phyloP scores from a whole-genome alignment of 2,329 filamentous ascomycete species.

The Rugonectria rugulosa region DNA sequence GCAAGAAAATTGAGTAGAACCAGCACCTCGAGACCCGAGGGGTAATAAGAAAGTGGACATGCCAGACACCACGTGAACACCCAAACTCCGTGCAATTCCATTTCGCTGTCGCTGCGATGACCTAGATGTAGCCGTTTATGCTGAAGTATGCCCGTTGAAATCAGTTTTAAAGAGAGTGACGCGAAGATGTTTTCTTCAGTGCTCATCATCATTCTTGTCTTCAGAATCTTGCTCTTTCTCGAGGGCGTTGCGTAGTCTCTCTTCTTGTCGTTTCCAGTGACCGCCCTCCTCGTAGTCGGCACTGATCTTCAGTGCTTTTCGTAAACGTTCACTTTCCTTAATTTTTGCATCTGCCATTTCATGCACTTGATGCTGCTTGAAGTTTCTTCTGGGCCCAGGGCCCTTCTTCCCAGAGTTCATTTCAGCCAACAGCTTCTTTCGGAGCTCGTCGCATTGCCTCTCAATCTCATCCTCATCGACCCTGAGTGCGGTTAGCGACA shows the following conservation, averaged over 20 bases:
- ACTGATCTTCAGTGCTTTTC: conserved; percentile 86
- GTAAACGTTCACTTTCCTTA: conserved; percentile 87
- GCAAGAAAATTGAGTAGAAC: too few species aligned
- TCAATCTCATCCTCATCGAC: conserved; percentile 93
- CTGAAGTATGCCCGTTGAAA: too few species aligned
- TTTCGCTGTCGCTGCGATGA: too few species aligned
- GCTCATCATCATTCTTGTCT: conserved; percentile 29
- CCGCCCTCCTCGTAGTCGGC: conserved; percentile 85
- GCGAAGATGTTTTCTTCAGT: neutral
- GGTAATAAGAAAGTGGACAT: too few species aligned
- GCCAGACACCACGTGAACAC: too few species aligned
- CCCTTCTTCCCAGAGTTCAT: conserved; percentile 44
- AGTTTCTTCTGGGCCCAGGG: conserved; percentile 54
- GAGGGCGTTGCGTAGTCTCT: conserved; percentile 60
- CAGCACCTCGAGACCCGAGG: too few species aligned
- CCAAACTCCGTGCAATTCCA: too few species aligned
- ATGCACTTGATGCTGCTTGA: conserved; percentile 95
- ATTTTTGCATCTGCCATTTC: conserved; percentile 97
- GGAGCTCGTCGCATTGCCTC: conserved; percentile 55
- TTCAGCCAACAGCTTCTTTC: conserved; percentile 50
- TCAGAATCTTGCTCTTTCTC: conserved; percentile 49
- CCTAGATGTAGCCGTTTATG: too few species aligned
- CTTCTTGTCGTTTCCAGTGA: conserved; percentile 86
- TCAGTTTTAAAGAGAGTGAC: too few species aligned
- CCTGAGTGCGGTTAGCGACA: conserved; percentile 49